A percentile compares a stretch with the other conserved stretches of the same genome.
phyloP scores from a whole-genome alignment of 176 grass and related monocot genomes.

The Thinopyrum elongatum region DNA sequence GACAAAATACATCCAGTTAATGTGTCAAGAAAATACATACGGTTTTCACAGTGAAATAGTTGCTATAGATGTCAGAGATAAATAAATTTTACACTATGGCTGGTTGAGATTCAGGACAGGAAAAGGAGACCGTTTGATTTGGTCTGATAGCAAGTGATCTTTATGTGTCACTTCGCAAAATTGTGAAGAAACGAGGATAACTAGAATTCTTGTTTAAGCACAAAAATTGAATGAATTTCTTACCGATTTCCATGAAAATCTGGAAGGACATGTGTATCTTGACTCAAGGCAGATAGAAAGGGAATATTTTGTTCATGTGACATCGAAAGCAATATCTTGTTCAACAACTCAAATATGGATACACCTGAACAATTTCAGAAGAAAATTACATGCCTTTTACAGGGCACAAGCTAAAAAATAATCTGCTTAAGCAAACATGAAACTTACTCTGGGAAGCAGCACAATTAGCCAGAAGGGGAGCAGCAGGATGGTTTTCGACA shows the following conservation, averaged over 20 bases:
- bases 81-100: background rate
- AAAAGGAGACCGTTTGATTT: background rate
- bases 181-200: background rate
- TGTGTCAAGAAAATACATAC: background rate
- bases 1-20: background rate
- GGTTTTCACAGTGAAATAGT: background rate
- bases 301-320: slow-evolving; percentile 54
- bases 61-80: background rate
- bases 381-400: slow-evolving; percentile 15
- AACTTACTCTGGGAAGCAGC: slow-evolving; percentile 79
- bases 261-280: slow-evolving; percentile 84
- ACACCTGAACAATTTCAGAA: slow-evolving; percentile 51
- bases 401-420: background rate
- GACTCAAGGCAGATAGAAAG: slow-evolving; percentile 85
- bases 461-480: slow-evolving; percentile 74
- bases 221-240: slow-evolving; percentile 7
- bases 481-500: slow-evolving; percentile 66
- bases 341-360: slow-evolving; percentile 85
- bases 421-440: slow-evolving; percentile 19
- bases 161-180: background rate
- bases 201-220: background rate
- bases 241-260: slow-evolving; percentile 98
- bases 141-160: background rate
- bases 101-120: background rate
- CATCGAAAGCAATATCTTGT: slow-evolving; percentile 78